Conservation (phyloP, 164 flowering plant species). For the Buxus sempervirens region DNA sequence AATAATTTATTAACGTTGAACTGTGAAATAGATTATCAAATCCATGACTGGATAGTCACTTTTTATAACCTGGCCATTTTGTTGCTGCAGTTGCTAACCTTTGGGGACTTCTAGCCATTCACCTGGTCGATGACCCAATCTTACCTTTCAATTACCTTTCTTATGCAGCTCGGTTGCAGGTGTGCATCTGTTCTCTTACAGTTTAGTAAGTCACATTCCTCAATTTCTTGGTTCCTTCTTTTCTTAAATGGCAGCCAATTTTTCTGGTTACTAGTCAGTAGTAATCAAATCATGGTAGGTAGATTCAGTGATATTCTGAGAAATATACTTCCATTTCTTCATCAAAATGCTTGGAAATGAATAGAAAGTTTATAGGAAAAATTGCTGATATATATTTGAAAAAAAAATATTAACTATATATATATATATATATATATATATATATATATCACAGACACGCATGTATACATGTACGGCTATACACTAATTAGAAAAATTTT, state of each 20-base stretch:
- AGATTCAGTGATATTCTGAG: too few species aligned
- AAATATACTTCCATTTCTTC: too few species aligned
- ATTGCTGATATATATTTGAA: too few species aligned
- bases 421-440: too few species aligned
- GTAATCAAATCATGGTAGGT: neutral
- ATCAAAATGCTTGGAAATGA: too few species aligned
- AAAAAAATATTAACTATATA: too few species aligned
- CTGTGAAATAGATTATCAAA: neutral
- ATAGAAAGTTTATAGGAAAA: too few species aligned
- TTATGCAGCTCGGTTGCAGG: conserved; percentile 74
- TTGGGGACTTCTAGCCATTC: conserved; percentile 94
- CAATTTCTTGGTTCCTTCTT: neutral
- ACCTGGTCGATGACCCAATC: conserved; percentile 71
- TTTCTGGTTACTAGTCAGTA: too few species aligned
- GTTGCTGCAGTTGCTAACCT: conserved; percentile 55
- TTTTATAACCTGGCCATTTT: conserved; percentile 5
- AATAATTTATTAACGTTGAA: neutral
- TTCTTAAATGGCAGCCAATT: neutral
- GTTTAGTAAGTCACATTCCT: neutral
- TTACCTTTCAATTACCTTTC: conserved; percentile 73
- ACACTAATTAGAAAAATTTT: too few species aligned
- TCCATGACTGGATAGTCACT: neutral
- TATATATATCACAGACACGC: too few species aligned
- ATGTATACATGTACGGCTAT: too few species aligned
- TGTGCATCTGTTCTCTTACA: conserved; percentile 14